phyloP scores from a whole-genome alignment of 2,329 filamentous ascomycete species.

The Hyphodiscus sp. region DNA sequence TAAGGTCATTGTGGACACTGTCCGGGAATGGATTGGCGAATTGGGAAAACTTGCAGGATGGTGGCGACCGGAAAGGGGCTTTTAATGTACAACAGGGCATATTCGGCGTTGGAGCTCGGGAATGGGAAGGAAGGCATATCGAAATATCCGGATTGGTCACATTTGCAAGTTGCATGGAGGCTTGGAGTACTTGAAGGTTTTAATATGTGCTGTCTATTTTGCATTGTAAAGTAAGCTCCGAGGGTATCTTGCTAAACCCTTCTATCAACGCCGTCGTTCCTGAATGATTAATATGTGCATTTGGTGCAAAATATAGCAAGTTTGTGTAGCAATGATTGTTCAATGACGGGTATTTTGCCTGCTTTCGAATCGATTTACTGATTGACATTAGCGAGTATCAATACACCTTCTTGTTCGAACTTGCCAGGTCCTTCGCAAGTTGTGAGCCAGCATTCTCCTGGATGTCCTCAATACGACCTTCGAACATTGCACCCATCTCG shows the following conservation, averaged over 20 bases:
- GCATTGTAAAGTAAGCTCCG: slow-evolving; percentile 3
- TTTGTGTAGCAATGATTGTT: slow-evolving; percentile 20
- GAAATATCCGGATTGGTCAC: neutral
- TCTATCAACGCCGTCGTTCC: slow-evolving; percentile 6
- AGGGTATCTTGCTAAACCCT: slow-evolving; percentile 17
- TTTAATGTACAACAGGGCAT: slow-evolving; percentile 17
- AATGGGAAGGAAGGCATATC: neutral
- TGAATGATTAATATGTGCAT: slow-evolving; percentile 17
- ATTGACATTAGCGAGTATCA: neutral
- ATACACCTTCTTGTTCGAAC: neutral
- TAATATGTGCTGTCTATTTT: neutral
- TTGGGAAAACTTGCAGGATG: slow-evolving; percentile 25
- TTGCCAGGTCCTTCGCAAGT: neutral
- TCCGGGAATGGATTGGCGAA: slow-evolving; percentile 44
- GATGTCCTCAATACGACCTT: slow-evolving; percentile 21
- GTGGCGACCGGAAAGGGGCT: slow-evolving; percentile 25
- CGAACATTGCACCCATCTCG: slow-evolving; percentile 23
- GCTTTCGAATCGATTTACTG: neutral
- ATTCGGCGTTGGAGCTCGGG: neutral
- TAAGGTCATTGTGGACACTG: slow-evolving; percentile 56
- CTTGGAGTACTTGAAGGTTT: neutral
- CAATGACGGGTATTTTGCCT: slow-evolving; percentile 11
- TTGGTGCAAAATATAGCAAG: neutral
- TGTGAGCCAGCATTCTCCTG: neutral
- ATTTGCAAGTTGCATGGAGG: neutral